phyloP scores from a whole-genome alignment of 495 filamentous ascomycete species.

The Trypethelium eluteriae region DNA sequence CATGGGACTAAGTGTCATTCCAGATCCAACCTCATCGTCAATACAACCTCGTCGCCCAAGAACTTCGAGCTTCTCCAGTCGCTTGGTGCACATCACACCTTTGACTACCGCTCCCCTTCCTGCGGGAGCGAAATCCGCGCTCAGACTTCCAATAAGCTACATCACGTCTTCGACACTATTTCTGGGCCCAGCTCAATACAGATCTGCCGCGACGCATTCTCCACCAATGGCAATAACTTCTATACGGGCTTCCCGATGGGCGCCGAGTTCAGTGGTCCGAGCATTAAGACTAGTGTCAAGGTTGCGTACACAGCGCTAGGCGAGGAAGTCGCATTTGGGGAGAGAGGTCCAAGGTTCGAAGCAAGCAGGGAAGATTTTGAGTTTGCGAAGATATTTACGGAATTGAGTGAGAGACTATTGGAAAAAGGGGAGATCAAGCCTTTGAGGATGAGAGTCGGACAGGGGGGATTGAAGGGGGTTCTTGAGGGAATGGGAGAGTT shows the following conservation, averaged over 20 bases:
- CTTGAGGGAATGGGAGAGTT: background rate
- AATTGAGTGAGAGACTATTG: constrained; percentile 40
- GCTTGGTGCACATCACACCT: constrained; percentile 14
- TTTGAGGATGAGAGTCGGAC: constrained; percentile 41
- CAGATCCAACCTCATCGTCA: constrained; percentile 18
- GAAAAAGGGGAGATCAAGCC: constrained; percentile 42
- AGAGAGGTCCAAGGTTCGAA: background rate
- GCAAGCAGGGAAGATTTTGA: constrained; percentile 33
- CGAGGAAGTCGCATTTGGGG: background rate
- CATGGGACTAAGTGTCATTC: background rate
- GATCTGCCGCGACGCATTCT: constrained; percentile 28
- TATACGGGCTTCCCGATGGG: background rate
- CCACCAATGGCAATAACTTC: constrained; percentile 5
- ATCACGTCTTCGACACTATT: constrained; percentile 31
- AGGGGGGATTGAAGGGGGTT: constrained; percentile 41
- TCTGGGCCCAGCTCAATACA: constrained; percentile 19
- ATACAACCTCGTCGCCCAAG: constrained; percentile 20
- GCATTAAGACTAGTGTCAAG: background rate
- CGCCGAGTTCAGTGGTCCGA: constrained; percentile 10
- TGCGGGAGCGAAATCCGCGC: constrained; percentile 19
- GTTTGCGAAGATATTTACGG: constrained; percentile 34
- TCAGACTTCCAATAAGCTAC: constrained; percentile 26
- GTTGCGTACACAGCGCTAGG: background rate
- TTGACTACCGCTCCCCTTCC: constrained; percentile 16
- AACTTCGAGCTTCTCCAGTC: constrained; percentile 18